phyloP scores from a whole-genome alignment of 2,329 filamentous ascomycete species.

The Pseudocercospora fijiensis region DNA sequence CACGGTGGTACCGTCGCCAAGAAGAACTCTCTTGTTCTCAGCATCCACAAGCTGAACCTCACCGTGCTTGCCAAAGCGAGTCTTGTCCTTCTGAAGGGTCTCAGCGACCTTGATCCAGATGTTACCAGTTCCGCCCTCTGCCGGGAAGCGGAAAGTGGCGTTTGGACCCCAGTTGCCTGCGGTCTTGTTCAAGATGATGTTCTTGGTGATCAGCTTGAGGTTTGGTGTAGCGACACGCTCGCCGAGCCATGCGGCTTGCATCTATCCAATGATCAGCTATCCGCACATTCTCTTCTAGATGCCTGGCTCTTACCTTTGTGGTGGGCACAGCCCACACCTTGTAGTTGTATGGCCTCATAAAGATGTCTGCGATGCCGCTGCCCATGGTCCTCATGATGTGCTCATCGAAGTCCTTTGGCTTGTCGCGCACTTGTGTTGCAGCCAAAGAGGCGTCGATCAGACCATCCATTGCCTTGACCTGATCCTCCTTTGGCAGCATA shows the following conservation, averaged over 20 bases:
- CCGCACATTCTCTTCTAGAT: conserved; percentile 8
- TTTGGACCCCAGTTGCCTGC: conserved; percentile 98
- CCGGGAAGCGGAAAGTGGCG: conserved; percentile 96
- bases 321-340: conserved; percentile 99
- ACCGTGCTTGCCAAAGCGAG: conserved; percentile 80
- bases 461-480: conserved; percentile 90
- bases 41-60: conserved; percentile 85
- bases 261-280: conserved; percentile 55
- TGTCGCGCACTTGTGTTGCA: conserved; percentile 79
- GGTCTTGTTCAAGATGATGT: conserved; percentile 93
- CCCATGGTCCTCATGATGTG: conserved; percentile 96
- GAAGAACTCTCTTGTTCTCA: conserved; percentile 74
- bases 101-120: conserved; percentile 98
- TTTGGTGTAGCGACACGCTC: conserved; percentile 97
- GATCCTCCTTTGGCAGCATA: conserved; percentile 94
- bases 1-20: conserved; percentile 82
- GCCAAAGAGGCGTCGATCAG: conserved; percentile 93
- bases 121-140: conserved; percentile 89
- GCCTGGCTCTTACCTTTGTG: conserved; percentile 68
- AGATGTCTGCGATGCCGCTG: conserved; percentile 83
- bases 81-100: conserved; percentile 89
- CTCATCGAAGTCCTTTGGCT: conserved; percentile 96
- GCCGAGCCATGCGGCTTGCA: conserved; percentile 98
- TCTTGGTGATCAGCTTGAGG: conserved; percentile 88
- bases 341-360: conserved; percentile 99